Base-by-base conservation (phyloP, 345 rosid genomes). In the Moricandia arvensis region DNA sequence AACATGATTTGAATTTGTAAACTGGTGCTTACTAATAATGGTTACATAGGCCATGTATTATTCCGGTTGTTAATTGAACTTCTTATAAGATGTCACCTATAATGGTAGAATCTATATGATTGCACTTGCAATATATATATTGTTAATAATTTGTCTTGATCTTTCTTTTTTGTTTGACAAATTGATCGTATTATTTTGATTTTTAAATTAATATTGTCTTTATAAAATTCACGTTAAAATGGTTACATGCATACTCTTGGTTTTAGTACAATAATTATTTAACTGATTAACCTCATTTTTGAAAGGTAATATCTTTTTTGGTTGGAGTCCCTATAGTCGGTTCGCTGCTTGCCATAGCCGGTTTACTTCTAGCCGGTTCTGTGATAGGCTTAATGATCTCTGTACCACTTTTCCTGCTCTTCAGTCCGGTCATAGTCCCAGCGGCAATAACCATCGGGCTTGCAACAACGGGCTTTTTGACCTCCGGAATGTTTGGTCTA, bases 361-460 rank as follows among this genome's bases (percentile, higher is more conserved):
- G 87, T 12, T 53, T 86, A 59, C 83, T 83, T 45, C 45, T 88
- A 13, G 80, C 75, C 0, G 85, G 84, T 18, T 82, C 88, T 0
- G 81, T 86, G 51, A 67, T 80, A 6, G 86, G 85, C 1, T 62
- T 86, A 5, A 58, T 83, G 8, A 10, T 83, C 2, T 33, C 84
- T 11, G 16, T 81, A 11, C 93, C 93, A 1, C 62, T 88, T 3
- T 88, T 88, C 60, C 55, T 86, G 17, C 59, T 88, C 63, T 88
- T 84, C 72, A 83, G 89, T 71, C 90, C 90, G n/a, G 83, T 88
- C 54, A 68, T 88, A n/a, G 85, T 86, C 49, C 93, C 89, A 0
- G 84, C 89, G 1, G 82, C 89, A 11, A 43, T 88, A 64, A 79
- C 80, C 49, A 10, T 88, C 7, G 86, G 81, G 38, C 70, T 82